A percentile compares a stretch with the other conserved stretches of the same genome.
phyloP scores from a whole-genome alignment of 1,139 yeast species.

The Tardiomyces blankii region DNA sequence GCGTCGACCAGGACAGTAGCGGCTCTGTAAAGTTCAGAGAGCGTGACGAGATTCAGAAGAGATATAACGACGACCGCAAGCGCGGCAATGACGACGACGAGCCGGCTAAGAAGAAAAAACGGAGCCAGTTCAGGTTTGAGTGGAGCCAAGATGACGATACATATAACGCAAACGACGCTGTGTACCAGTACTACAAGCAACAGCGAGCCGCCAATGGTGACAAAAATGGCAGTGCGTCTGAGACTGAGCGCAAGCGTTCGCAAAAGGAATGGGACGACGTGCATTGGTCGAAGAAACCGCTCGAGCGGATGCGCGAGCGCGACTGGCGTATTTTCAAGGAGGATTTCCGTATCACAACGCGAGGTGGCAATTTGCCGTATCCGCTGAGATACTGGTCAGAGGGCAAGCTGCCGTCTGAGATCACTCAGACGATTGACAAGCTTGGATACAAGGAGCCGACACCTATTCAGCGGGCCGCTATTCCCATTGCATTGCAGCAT shows the following conservation, averaged over 20 bases:
- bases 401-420: conserved; percentile 34
- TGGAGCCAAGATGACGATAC: conserved; percentile 71
- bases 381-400: conserved; percentile 75
- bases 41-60: not conserved
- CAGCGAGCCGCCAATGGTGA: not conserved
- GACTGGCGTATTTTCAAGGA: conserved; percentile 89
- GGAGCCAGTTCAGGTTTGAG: conserved; percentile 45
- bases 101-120: conserved; percentile 4
- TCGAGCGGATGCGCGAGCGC: conserved; percentile 56
- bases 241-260: conserved; percentile 16
- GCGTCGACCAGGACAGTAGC: not conserved
- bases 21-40: conserved; percentile 1
- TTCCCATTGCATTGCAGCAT: conserved; percentile 55
- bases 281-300: conserved; percentile 65
- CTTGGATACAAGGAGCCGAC: conserved; percentile 58
- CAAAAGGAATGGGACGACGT: conserved; percentile 21
- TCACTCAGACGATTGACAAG: conserved; percentile 30
- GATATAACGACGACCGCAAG: not conserved
- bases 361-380: conserved; percentile 40
- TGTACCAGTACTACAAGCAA: conserved; percentile 17
- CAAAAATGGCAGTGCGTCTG: conserved; percentile 11
- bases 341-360: conserved; percentile 56
- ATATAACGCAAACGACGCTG: conserved; percentile 32
- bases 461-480: conserved; percentile 81
- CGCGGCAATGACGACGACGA: conserved; percentile 2